phyloP scores from a whole-genome alignment of 2,329 filamentous ascomycete species.

The Epichloe aotearoae region DNA sequence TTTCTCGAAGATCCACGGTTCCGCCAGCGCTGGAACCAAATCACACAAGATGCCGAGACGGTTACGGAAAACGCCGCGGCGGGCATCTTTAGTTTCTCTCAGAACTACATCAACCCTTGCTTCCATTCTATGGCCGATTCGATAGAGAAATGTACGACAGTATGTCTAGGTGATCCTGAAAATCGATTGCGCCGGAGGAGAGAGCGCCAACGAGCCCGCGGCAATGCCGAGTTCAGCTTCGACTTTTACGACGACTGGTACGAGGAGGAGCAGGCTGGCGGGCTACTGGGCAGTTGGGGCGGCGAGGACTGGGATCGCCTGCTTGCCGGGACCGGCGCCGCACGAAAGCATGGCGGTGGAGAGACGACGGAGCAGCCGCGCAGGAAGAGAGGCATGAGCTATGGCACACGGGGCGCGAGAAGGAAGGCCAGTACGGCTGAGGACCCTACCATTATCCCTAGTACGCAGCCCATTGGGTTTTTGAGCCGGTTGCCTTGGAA shows the following conservation, averaged over 20 bases:
- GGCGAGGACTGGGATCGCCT: slow-evolving; percentile 76
- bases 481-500: slow-evolving; percentile 73
- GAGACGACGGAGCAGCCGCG: slow-evolving; percentile 48
- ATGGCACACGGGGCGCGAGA: slow-evolving; percentile 52
- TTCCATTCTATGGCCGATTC: slow-evolving; percentile 52
- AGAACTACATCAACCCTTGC: slow-evolving; percentile 75
- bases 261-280: slow-evolving; percentile 36
- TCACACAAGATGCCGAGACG: slow-evolving; percentile 79
- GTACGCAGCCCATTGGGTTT: slow-evolving; percentile 75
- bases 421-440: slow-evolving; percentile 38
- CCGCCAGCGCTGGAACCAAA: slow-evolving; percentile 85
- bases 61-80: slow-evolving; percentile 88
- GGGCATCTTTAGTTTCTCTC: slow-evolving; percentile 77
- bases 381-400: slow-evolving; percentile 76
- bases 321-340: slow-evolving; percentile 52
- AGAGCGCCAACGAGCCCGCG: slow-evolving; percentile 46
- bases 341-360: slow-evolving; percentile 20
- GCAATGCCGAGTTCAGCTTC: slow-evolving; percentile 70
- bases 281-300: slow-evolving; percentile 60
- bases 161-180: slow-evolving; percentile 58
- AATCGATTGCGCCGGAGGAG: slow-evolving; percentile 57
- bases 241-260: slow-evolving; percentile 99
- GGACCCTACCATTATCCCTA: slow-evolving; percentile 84
- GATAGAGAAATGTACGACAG: slow-evolving; percentile 58
- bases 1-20: slow-evolving; percentile 73